These are phyloP conservation scores for Rozella allomycis DNA, from an alignment of 371 early-diverging fungal genomes.

Conservation along the genomic window DNA sequence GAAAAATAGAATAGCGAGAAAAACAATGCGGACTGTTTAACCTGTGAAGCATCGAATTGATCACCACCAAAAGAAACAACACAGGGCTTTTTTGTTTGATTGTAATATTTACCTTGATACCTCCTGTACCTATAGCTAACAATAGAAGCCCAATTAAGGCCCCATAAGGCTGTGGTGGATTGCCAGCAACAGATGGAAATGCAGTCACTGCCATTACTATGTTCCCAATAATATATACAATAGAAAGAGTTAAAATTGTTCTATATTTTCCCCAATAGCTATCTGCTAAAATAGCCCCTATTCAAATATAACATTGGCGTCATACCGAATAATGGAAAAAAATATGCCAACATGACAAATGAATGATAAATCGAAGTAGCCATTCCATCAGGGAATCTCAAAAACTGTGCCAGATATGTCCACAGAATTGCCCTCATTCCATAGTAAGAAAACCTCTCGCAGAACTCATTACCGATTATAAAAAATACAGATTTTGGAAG, in stretches of 20 bases:
- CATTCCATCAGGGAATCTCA: constrained; percentile 2
- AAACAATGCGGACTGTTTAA: constrained; percentile 9
- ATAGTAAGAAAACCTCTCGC: constrained; percentile 53
- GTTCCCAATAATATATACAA: constrained; percentile 30
- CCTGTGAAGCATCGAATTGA: constrained; percentile 10
- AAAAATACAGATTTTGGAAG: constrained; percentile 31
- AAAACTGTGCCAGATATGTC: constrained; percentile 6
- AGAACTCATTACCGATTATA: constrained; percentile 44
- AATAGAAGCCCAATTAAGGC: constrained; percentile 6
- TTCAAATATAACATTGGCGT: no score
- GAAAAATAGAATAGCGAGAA: constrained; percentile 24
- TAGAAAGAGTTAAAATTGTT: constrained; percentile 34
- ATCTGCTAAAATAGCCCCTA: constrained; percentile 38
- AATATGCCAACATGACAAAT: constrained; percentile 32
- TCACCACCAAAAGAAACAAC: constrained; percentile 34
- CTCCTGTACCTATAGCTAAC: constrained; percentile 33
- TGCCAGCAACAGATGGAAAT: constrained; percentile 10
- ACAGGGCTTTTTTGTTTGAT: no score
- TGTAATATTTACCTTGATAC: no score
- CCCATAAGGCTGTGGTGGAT: constrained; percentile 1
- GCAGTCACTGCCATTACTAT: constrained; percentile 15
- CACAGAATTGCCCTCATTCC: constrained; percentile 21
- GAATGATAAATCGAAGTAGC: constrained; percentile 14
- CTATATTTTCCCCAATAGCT: constrained; percentile 31
- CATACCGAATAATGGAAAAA: constrained; percentile 41